Evolutionary conservation across 2,329 filamentous ascomycete genomes (phyloP).

Genomic region (Apiospora marii): DNA sequence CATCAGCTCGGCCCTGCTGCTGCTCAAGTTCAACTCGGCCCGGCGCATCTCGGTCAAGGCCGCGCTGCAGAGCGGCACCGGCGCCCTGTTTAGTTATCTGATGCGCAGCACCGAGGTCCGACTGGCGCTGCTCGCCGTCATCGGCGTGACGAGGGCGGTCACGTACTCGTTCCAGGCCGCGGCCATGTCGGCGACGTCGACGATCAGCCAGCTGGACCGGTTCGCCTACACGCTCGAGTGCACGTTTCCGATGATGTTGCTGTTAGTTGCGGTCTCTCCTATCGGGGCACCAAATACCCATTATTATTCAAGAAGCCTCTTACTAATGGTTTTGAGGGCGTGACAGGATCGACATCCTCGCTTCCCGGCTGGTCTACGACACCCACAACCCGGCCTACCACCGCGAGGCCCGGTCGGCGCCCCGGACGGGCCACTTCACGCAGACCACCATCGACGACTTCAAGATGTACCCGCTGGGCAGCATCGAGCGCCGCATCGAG

Average conservation of each 20-base stretch:
- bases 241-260: slow-evolving; percentile 50
- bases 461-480: slow-evolving; percentile 16
- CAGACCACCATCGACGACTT: slow-evolving; percentile 17
- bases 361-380: slow-evolving; percentile 16
- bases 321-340: not conserved
- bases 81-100: slow-evolving; percentile 48
- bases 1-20: slow-evolving; percentile 49
- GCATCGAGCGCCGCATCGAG: slow-evolving; percentile 22
- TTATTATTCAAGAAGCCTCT: not conserved
- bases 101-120: slow-evolving; percentile 51
- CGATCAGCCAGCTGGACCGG: slow-evolving; percentile 49
- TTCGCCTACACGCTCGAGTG: slow-evolving; percentile 53
- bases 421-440: not conserved
- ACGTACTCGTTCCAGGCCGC: slow-evolving; percentile 50
- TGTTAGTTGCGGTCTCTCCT: slow-evolving; percentile 39
- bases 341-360: slow-evolving; percentile 23
- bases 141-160: slow-evolving; percentile 49
- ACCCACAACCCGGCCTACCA: not conserved
- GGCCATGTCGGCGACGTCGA: slow-evolving; percentile 46
- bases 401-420: not conserved
- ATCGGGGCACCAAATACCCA: not conserved
- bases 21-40: slow-evolving; percentile 47
- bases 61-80: slow-evolving; percentile 32
- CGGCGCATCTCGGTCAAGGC: slow-evolving; percentile 42
- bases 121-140: slow-evolving; percentile 46